A percentile compares a stretch with the other conserved stretches of the same genome.
These are phyloP conservation scores for Coccomyxa subellipsoidea DNA, from an alignment of 163 green algal genomes.

Conservation along the genomic window DNA sequence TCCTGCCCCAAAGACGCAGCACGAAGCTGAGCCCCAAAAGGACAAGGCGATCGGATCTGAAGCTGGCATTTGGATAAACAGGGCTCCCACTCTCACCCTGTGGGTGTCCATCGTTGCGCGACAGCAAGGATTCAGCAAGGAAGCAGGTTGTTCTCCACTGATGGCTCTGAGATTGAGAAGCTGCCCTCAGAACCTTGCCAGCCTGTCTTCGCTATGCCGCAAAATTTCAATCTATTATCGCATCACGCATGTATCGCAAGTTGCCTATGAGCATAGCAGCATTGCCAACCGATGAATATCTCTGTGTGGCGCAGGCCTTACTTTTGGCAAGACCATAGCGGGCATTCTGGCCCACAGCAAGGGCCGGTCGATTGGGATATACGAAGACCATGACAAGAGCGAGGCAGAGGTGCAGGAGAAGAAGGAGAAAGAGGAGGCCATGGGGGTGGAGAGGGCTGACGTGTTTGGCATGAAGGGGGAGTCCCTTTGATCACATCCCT, in stretches of 20 bases:
- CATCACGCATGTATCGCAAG: too few species aligned
- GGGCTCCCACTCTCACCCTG: slow-evolving; percentile 1
- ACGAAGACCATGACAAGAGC: slow-evolving; percentile 3
- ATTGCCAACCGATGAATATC: background rate
- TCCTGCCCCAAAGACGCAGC: background rate
- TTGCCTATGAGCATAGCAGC: too few species aligned
- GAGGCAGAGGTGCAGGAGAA: background rate
- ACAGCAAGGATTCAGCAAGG: slow-evolving; percentile 9
- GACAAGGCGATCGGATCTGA: background rate
- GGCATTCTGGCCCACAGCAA: slow-evolving; percentile 11
- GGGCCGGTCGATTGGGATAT: slow-evolving; percentile 9
- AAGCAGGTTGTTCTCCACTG: background rate
- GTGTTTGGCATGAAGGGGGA: slow-evolving; percentile 20
- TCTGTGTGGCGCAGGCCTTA: background rate
- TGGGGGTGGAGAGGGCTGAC: slow-evolving; percentile 5
- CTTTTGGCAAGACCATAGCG: slow-evolving; percentile 13
- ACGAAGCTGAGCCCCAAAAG: background rate
- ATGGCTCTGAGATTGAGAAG: background rate
- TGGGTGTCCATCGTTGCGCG: slow-evolving; percentile 12
- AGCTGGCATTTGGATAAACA: slow-evolving; percentile 10
- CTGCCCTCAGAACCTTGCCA: too few species aligned
- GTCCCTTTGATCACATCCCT: too few species aligned
- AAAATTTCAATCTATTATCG: too few species aligned
- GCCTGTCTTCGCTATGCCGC: too few species aligned
- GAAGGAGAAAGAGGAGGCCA: slow-evolving; percentile 4